Base-by-base conservation (phyloP, 2,329 filamentous ascomycete species). In the Diaporthe australafricana region DNA sequence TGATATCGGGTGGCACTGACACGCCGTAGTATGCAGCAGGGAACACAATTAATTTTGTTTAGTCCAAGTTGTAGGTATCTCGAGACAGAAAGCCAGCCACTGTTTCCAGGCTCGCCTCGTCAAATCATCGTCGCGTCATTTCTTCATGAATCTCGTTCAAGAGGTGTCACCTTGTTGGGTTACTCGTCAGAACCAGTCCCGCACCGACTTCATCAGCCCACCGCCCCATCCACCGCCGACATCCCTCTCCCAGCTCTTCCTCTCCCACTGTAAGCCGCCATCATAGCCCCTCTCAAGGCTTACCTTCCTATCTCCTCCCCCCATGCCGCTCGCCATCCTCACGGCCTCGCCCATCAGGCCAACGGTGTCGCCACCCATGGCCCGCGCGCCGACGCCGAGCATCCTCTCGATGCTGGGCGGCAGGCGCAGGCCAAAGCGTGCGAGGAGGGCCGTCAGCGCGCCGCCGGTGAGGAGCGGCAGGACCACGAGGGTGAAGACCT, bases 401-500 rank as follows among this genome's bases (percentile, higher is more conserved):
- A 90, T 84, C 77, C 86, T 84, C 83, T 90, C 86, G 72, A 95
- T 79, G 16, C 86, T 82, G 6, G 86, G 85, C 0, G 95, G 95
- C 75, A 98, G 82, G 74, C 92, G 88, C 73, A 98, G 86, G 27
- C 95, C 95, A 81, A 98, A 93, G 79, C 91, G 90, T 47, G 90
- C 89, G 56, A 98, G 88, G 55, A 98, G 85, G 57, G 92, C 93
- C 11, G 91, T 91, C 75, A 98, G 83, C 35, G 94, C 92, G 40
- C 96, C 96, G 66, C 94, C 94, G 1, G 92, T 95, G 77, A 98
- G 85, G 71, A 98, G 87, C 12, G 96, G 96, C 88, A 98, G 90
- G 77, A 98, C 88, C 74, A 98, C 92, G 74, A 95, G 89, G 86
- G 94, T 87, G 85, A 98, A 93, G 60, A 97, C 93, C 84, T 97